Base-by-base conservation (phyloP, 345 rosid species). In the Syzygium jambos region DNA sequence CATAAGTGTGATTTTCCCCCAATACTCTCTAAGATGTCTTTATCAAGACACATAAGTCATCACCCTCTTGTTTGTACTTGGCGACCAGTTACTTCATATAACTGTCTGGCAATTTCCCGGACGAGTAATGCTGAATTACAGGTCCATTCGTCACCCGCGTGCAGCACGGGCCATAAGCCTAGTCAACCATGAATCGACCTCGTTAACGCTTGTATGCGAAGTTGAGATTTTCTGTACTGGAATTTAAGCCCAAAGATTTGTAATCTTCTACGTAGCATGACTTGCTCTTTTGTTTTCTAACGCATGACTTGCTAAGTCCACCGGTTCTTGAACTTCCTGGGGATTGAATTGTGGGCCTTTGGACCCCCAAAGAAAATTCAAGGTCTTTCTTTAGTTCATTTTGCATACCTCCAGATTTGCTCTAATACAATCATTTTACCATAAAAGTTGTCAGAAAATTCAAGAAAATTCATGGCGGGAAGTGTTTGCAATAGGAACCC, bases 61-160 rank as follows among this genome's bases (percentile, higher is more conserved):
- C 63, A 12, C 0, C 63, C 29, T 25, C 29, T 25, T 3, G 14
- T 57, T 57, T 57, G 29, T n/a, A 57, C 29, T 25, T 25, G 63
- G 63, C 25, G 11, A 57, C 29, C 25, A 57, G 63, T 57, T 57
- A n/a, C 63, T 57, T 57, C 25, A 57, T 11, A 25, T 25, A 57
- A 57, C 4, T n/a, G 25, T 57, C 29, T 7, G 10, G 0, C 4
- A 0, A 57, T 25, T n/a, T 57, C 15, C 63, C 0, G 11, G 29
- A 1, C 9, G 63, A 57, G 3, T 57, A 2, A 57, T 57, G 63
- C 63, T 57, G 29, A 11, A 57, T 57, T 25, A 57, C 29, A 2
- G 29, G 63, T 57, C 63, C 5, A 57, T 57, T 0, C 4, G 13
- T 56, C 13, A 11, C 0, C 13, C 61, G 13, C 9, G 61, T 56